Evolutionary conservation across 2,329 filamentous ascomycete species (phyloP).

Genomic region (Annulohypoxylon truncatum): DNA sequence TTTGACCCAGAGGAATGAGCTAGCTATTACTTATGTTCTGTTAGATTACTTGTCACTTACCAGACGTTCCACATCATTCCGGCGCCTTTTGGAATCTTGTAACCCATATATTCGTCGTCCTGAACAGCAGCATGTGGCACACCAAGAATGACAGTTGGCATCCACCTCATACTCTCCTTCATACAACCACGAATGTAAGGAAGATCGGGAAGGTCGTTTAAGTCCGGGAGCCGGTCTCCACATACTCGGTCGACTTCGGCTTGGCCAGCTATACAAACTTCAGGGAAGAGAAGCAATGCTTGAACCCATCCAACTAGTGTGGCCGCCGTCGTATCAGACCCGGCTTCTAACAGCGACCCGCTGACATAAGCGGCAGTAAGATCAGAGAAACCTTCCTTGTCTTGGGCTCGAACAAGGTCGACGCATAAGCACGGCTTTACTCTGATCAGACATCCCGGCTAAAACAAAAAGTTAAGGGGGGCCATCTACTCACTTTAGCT

Average conservation of each 20-base stretch:
- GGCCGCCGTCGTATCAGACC: conserved; percentile 54
- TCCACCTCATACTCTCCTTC: conserved; percentile 61
- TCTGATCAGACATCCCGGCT: conserved; percentile 5
- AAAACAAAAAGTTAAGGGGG: neutral
- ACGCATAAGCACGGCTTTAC: conserved; percentile 47
- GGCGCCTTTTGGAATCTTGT: conserved; percentile 57
- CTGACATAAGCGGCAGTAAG: conserved; percentile 50
- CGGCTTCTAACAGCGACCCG: conserved; percentile 48
- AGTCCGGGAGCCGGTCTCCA: conserved; percentile 57
- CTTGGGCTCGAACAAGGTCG: conserved; percentile 48
- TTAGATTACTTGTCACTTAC: conserved; percentile 36
- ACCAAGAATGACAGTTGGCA: conserved; percentile 54
- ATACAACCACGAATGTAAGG: conserved; percentile 61
- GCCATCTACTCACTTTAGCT: conserved; percentile 33
- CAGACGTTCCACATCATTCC: conserved; percentile 57
- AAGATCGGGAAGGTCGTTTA: conserved; percentile 56
- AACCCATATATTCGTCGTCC: conserved; percentile 55
- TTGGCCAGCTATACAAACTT: conserved; percentile 48
- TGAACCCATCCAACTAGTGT: conserved; percentile 54
- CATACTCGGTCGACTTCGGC: conserved; percentile 56
- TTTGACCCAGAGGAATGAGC: conserved; percentile 7
- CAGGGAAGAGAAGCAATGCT: conserved; percentile 55
- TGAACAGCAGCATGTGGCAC: conserved; percentile 54
- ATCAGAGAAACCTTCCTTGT: conserved; percentile 50
- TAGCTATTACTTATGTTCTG: neutral